phyloP scores from a whole-genome alignment of 164 flowering plant genomes.

The Nelumbo lutea region DNA sequence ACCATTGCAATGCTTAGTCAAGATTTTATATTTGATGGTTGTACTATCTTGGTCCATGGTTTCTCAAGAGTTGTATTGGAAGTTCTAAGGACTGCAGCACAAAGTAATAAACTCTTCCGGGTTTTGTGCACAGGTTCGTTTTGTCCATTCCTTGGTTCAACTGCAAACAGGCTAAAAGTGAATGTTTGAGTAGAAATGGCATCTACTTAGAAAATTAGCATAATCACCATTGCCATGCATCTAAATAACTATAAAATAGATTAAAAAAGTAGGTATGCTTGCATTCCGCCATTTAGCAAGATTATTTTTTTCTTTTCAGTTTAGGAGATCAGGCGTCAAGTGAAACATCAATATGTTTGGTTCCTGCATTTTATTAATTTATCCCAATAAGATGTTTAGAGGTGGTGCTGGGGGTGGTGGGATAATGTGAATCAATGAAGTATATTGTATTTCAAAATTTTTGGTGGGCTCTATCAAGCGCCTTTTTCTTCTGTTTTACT shows the following conservation, averaged over 20 bases:
- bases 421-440: too few relatives aligned
- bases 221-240: not conserved
- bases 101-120: constrained; percentile 73
- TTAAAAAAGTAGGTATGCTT: not conserved
- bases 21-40: constrained; percentile 94
- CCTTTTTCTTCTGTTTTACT: too few relatives aligned
- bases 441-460: too few relatives aligned
- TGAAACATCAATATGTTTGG: not conserved
- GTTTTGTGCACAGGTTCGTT: constrained; percentile 87
- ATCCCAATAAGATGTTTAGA: too few relatives aligned
- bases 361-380: too few relatives aligned
- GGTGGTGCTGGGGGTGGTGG: too few relatives aligned
- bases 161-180: too few relatives aligned
- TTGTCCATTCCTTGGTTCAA: constrained; percentile 1
- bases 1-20: constrained; percentile 94
- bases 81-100: constrained; percentile 81
- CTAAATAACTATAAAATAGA: not conserved
- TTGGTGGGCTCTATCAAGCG: too few relatives aligned
- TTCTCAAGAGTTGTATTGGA: constrained; percentile 94
- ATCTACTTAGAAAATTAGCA: too few relatives aligned
- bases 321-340: not conserved
- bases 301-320: not conserved
- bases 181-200: too few relatives aligned
- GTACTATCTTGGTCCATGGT: constrained; percentile 97
- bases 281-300: not conserved